Evolutionary conservation across 2,329 filamentous ascomycete species (phyloP).

Genomic region (Talaromyces sp.): DNA sequence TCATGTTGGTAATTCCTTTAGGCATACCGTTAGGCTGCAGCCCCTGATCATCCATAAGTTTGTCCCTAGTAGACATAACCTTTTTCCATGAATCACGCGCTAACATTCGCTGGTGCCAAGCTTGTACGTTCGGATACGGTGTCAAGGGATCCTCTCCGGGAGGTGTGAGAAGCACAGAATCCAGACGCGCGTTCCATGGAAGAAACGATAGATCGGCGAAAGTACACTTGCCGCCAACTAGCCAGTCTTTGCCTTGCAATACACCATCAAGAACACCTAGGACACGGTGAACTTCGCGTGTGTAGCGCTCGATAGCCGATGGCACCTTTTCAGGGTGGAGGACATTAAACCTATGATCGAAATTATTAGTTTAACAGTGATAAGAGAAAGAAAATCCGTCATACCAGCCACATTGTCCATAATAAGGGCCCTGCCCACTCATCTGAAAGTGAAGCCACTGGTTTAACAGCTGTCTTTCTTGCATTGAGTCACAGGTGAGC

Average conservation of each 20-base stretch:
- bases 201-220: slow-evolving; percentile 9
- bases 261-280: slow-evolving; percentile 3
- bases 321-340: slow-evolving; percentile 2
- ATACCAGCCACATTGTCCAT: neutral
- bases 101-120: slow-evolving; percentile 35
- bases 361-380: too few relatives aligned
- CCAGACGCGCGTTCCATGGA: slow-evolving; percentile 1
- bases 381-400: too few relatives aligned
- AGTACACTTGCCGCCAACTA: slow-evolving; percentile 2
- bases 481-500: neutral
- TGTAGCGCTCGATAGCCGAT: slow-evolving; percentile 4
- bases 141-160: slow-evolving; percentile 2
- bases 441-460: slow-evolving; percentile 11
- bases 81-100: slow-evolving; percentile 29
- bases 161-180: neutral
- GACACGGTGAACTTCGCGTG: slow-evolving; percentile 5
- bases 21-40: slow-evolving; percentile 34
- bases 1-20: slow-evolving; percentile 23
- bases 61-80: slow-evolving; percentile 26
- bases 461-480: slow-evolving; percentile 3
- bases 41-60: slow-evolving; percentile 35
- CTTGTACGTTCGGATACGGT: slow-evolving; percentile 18
- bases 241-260: slow-evolving; percentile 3
- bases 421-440: slow-evolving; percentile 10
- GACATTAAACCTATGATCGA: neutral